Base-by-base conservation (phyloP, 257 asterid species). In the Echium plantagineum region DNA sequence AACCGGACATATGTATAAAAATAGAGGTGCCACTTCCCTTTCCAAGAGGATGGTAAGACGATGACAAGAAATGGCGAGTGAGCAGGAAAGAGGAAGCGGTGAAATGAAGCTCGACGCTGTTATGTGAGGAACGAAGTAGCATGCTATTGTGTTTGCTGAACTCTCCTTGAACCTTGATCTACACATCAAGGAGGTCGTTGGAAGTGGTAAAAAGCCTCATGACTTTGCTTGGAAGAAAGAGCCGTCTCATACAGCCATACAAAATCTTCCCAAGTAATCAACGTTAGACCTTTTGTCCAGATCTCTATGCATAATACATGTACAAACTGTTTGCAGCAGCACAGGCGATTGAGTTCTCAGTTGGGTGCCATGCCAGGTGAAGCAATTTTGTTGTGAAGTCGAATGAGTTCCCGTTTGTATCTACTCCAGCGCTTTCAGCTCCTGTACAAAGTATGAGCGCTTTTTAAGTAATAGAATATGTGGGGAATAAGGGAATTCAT, bases 281-380 rank as follows among this genome's bases (percentile, higher is more conserved):
- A 57, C 24, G 26, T 38, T 24, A 30, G 22, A 5, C 21, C 6
- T 18, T 53, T 18, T 53, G 57, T 53, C 28, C 22, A 53, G 57
- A 53, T 53, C 60, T 32, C 59, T 70, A 86, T 59, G 95, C 93
- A 51, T 83, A 74, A 78, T 86, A 86, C 95, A 86, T 86, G 55
- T 86, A 86, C 78, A 86, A 74, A 78, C 95, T 86, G 68, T 86
- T 86, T 60, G 95, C 91, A 52, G 89, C 89, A 35, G 93, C 95
- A 72, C 95, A 86, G 13, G 95, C 95, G 22, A 86, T 78, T 35
- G 87, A 79, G 78, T 86, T 83, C 69, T 81, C 95, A 6, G 84
- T 72, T 60, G 95, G 95, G 78, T 86, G 95, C 95, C 95, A 86
- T 9, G 95, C 95, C 63, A 86, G 74, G 78, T 83, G 95, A 77